Evolutionary conservation across 2,329 filamentous ascomycete species (phyloP), one percentile per base, ranked within the genome.

Genomic region (Ophidiomyces ophidiicola): DNA sequence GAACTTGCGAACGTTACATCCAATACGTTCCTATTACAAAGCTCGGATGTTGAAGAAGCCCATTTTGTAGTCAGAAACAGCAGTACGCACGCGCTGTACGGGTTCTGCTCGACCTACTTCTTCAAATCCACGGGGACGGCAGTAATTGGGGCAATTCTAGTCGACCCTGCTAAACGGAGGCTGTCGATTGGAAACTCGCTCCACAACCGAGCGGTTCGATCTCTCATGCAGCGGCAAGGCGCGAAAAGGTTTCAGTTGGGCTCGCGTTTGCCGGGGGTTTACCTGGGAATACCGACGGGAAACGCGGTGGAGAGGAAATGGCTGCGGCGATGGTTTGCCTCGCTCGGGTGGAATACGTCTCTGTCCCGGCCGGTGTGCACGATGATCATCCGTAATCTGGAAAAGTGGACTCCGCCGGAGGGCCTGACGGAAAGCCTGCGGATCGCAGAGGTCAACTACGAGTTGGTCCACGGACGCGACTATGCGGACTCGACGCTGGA

Each of bases 41-140:
- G 78, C 49, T 67, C 74, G 1, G 73, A 78, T 32, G 71, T 93
- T 19, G 75, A 82, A 41, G 85, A 94, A 59, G 68, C 78, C 0
- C 87, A 96, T 57, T 93, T 88, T 53, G 86, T 94, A 6, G 87
- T 96, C 21, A 76, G 87, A 14, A 96, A 94, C 56, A 92, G 83
- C 62, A 93, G 82, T 57, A 96, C 87, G 0, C 80, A 85, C 46
- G 83, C 83, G 0, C 64, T 96, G 0, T 94, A 94, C 53, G 87
- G 87, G 1, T 96, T 94, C 59, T 88, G 82, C 53, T 81, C 86
- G 0, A 93, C 86, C 0, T 94, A 93, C 55, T 86, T 76, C 55
- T 76, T 82, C 53, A 76, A 76, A 28, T 69, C 65, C n/a, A 78
- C 68, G 2, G 72, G 72, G 5, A 78, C 78, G 3, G 85, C 84